Percentiles rank a stretch among this genome's conserved stretches.
These are phyloP conservation scores for Dothistroma pini DNA, from an alignment of 2,329 filamentous ascomycete genomes.

Conservation along the genomic window DNA sequence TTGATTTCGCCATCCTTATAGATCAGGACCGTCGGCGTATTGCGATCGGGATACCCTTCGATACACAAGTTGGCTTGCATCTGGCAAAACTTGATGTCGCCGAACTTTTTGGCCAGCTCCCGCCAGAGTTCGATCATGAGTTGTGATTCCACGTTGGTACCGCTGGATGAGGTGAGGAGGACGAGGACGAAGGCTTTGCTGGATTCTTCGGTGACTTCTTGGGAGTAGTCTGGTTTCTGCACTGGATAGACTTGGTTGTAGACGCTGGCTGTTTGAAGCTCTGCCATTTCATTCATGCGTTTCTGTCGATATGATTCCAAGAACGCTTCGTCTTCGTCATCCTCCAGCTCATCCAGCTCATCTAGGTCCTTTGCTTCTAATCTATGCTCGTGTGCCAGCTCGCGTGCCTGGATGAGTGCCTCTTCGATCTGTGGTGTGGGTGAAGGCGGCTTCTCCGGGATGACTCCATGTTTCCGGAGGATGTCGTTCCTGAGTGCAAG, in stretches of 20 bases:
- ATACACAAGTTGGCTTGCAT: constrained; percentile 91
- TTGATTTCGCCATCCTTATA: constrained; percentile 92
- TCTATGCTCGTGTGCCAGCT: constrained; percentile 84
- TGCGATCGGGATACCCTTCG: constrained; percentile 90
- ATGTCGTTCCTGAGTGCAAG: constrained; percentile 79
- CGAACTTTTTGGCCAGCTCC: constrained; percentile 77
- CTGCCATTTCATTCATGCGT: constrained; percentile 76
- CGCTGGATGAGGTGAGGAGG: constrained; percentile 72
- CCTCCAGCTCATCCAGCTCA: constrained; percentile 88
- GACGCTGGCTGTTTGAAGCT: constrained; percentile 69
- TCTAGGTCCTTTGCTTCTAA: constrained; percentile 92
- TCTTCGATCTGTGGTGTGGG: constrained; percentile 96
- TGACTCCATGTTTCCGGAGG: constrained; percentile 90
- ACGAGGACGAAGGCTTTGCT: constrained; percentile 66
- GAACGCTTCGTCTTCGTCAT: constrained; percentile 91
- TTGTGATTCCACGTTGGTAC: constrained; percentile 79
- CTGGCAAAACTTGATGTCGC: constrained; percentile 96
- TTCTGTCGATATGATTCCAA: constrained; percentile 84
- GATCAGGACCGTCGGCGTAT: constrained; percentile 88
- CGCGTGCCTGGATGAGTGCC: constrained; percentile 77
- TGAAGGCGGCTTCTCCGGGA: constrained; percentile 95
- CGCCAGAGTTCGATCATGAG: constrained; percentile 83
- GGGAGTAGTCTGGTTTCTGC: constrained; percentile 88
- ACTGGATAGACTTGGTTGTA: constrained; percentile 91
- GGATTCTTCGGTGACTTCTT: constrained; percentile 88